A percentile compares a stretch with the other conserved stretches of the same genome.
phyloP scores from a whole-genome alignment of 441 rosid genomes.

The Populus hybrid region DNA sequence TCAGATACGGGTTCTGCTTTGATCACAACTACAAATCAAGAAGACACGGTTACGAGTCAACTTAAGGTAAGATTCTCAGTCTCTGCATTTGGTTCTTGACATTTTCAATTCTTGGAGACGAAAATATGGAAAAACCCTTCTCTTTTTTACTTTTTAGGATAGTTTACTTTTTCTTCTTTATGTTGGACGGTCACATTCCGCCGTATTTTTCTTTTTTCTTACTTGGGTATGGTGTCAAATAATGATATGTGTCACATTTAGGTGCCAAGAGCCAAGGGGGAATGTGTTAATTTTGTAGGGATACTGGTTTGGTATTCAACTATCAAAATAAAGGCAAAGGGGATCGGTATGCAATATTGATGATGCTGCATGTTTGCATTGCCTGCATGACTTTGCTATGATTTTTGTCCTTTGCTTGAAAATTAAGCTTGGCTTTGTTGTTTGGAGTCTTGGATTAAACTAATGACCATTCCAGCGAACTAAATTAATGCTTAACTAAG shows the following conservation, averaged over 20 bases:
- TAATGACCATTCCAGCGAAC: neutral
- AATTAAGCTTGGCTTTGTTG: constrained; percentile 5
- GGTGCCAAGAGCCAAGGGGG: neutral
- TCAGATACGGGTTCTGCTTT: constrained; percentile 48
- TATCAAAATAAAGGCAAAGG: neutral
- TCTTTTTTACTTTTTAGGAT: neutral
- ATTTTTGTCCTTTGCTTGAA: neutral
- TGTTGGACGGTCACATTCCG: neutral
- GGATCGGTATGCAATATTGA: neutral
- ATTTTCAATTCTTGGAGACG: constrained; percentile 4
- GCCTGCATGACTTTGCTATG: neutral
- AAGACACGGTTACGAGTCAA: constrained; percentile 75
- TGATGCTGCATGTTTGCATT: neutral
- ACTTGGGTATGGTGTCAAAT: neutral
- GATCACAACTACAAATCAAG: constrained; percentile 65
- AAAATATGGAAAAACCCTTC: neutral
- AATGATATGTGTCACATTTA: neutral
- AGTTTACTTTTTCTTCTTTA: neutral
- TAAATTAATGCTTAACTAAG: neutral
- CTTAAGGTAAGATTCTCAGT: constrained; percentile 47
- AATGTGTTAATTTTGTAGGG: neutral
- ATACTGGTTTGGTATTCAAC: neutral
- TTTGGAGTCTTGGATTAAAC: neutral
- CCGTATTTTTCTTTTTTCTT: neutral
- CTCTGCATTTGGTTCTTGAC: neutral